These are phyloP conservation scores for Rosa persica DNA, from an alignment of 306 rosid genomes.

Conservation along the genomic window DNA sequence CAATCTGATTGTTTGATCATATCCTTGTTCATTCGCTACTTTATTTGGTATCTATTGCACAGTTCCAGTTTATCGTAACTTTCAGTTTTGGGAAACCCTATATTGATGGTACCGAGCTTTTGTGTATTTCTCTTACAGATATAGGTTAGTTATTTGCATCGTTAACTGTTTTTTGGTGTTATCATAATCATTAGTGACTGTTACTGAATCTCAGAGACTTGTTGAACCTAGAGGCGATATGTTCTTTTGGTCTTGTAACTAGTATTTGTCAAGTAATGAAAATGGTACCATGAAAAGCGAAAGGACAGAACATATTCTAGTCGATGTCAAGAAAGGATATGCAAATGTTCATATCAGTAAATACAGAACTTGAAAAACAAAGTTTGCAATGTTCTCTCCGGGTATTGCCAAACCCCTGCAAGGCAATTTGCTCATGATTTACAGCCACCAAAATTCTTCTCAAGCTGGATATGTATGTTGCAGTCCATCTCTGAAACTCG, in stretches of 20 bases:
- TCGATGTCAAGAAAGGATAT: neutral
- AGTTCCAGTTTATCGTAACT: neutral
- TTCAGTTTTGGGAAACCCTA: too few relatives aligned
- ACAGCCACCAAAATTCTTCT: neutral
- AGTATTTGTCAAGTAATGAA: neutral
- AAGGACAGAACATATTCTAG: neutral
- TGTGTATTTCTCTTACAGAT: neutral
- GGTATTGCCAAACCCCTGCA: slow-evolving; percentile 9
- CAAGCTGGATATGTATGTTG: neutral
- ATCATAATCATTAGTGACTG: neutral
- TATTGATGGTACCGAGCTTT: neutral
- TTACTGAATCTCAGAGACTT: neutral
- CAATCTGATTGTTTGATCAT: neutral
- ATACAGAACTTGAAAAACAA: neutral
- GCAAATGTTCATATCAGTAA: neutral
- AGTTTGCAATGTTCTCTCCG: neutral
- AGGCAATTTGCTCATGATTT: neutral
- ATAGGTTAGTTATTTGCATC: neutral
- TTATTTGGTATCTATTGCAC: neutral
- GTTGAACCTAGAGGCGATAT: neutral
- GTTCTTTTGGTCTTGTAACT: neutral
- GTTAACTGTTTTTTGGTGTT: neutral
- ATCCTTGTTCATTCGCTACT: neutral
- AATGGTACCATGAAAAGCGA: neutral
- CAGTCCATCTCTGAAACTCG: neutral